Evolutionary conservation across 2,329 filamentous ascomycete genomes (phyloP).

Genomic region (Cladophialophora chaetospira): DNA sequence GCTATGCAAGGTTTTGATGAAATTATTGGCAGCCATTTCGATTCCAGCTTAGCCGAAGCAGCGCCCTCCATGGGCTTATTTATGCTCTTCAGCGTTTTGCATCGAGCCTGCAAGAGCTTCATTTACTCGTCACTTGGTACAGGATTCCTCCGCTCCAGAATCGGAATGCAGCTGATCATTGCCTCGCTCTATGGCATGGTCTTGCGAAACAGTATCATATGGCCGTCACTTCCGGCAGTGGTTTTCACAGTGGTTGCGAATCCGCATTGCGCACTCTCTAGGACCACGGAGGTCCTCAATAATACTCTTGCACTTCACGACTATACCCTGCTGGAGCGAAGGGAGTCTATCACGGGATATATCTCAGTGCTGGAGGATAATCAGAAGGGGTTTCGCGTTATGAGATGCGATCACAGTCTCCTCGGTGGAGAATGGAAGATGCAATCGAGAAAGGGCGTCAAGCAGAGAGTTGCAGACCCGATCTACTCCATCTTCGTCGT

Average conservation of each 20-base stretch:
- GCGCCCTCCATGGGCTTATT: conserved; percentile 68
- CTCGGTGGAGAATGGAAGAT: conserved; percentile 85
- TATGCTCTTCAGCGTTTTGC: conserved; percentile 58
- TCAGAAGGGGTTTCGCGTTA: conserved; percentile 70
- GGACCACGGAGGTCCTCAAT: conserved; percentile 66
- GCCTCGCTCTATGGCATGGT: conserved; percentile 65
- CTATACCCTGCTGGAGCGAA: conserved; percentile 76
- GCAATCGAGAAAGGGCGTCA: conserved; percentile 52
- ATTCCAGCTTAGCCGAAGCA: conserved; percentile 63
- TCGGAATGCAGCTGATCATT: conserved; percentile 71
- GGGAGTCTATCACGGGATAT: conserved; percentile 88
- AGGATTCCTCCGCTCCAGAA: conserved; percentile 66
- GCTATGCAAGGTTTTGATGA: conserved; percentile 66
- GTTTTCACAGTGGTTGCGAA: conserved; percentile 67
- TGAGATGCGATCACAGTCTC: conserved; percentile 92
- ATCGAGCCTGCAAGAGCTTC: conserved; percentile 45
- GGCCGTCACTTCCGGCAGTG: conserved; percentile 70
- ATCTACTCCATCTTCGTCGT: conserved; percentile 97
- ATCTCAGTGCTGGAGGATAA: conserved; percentile 82
- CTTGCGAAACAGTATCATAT: conserved; percentile 68
- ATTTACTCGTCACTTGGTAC: conserved; percentile 60
- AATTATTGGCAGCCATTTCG: conserved; percentile 46
- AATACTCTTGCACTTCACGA: conserved; percentile 63
- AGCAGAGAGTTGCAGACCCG: conserved; percentile 69
- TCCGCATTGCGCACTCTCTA: conserved; percentile 67